Evolutionary conservation across 169 alveolate species (phyloP).

Genomic region (Condylostoma magnum): DNA sequence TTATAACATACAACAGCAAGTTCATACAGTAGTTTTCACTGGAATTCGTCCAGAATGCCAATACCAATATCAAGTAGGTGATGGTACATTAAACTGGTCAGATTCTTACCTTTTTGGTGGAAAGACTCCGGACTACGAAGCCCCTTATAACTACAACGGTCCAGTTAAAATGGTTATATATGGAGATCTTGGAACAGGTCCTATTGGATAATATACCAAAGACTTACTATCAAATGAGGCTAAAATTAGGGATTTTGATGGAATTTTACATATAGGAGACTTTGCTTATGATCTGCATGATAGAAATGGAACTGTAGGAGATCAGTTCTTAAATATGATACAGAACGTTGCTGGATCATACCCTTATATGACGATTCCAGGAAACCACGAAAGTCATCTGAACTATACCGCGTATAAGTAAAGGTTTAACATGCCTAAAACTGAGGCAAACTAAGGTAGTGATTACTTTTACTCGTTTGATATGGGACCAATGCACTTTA

Average conservation of each 20-base stretch:
- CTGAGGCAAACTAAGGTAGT: neutral
- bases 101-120: slow-evolving; percentile 7
- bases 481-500: slow-evolving; percentile 2
- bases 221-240: neutral
- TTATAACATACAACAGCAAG: too few relatives aligned
- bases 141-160: neutral
- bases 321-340: neutral
- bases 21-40: neutral
- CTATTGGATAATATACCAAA: slow-evolving; percentile 3
- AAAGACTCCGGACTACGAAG: slow-evolving; percentile 5
- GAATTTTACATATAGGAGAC: slow-evolving; percentile 25
- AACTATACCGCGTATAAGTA: neutral
- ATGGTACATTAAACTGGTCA: neutral
- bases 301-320: slow-evolving; percentile 23
- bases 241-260: slow-evolving; percentile 15
- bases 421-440: neutral
- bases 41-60: neutral
- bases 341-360: neutral
- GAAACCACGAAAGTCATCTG: slow-evolving; percentile 11
- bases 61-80: slow-evolving; percentile 7
- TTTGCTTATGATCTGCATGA: slow-evolving; percentile 19
- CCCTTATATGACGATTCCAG: slow-evolving; percentile 24
- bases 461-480: neutral
- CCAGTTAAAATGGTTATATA: neutral
- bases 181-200: slow-evolving; percentile 24